phyloP scores from a whole-genome alignment of 306 rosid species.

The Neltuma alba region DNA sequence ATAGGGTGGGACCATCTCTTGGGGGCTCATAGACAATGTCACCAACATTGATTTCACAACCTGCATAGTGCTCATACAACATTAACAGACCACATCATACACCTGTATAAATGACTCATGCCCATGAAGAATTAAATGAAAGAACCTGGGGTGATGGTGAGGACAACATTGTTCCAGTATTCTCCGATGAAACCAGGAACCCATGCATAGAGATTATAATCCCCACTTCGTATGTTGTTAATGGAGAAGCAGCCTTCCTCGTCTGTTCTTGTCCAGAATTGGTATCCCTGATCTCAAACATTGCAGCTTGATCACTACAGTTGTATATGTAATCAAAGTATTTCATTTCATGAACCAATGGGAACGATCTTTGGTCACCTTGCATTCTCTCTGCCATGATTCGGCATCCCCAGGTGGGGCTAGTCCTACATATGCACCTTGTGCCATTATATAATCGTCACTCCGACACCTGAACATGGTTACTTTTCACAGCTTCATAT shows the following conservation, averaged over 20 bases:
- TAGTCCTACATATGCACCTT: constrained; percentile 74
- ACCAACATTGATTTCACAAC: constrained; percentile 60
- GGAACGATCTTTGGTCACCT: constrained; percentile 53
- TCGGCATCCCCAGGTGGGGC: constrained; percentile 86
- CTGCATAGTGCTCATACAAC: constrained; percentile 40
- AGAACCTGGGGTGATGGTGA: constrained; percentile 67
- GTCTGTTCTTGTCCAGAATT: constrained; percentile 73
- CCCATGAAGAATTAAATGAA: background rate
- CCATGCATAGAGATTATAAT: constrained; percentile 76
- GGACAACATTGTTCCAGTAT: constrained; percentile 42
- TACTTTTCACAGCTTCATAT: constrained; percentile 2
- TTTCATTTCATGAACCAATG: background rate
- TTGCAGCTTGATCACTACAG: background rate
- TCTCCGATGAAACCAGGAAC: constrained; percentile 77
- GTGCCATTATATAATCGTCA: constrained; percentile 46
- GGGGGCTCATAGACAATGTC: constrained; percentile 70
- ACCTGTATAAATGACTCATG: background rate
- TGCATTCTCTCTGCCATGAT: constrained; percentile 92
- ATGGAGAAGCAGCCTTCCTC: constrained; percentile 64
- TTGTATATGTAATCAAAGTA: background rate
- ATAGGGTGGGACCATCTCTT: constrained; percentile 82
- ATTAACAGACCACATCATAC: background rate
- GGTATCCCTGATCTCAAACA: constrained; percentile 65
- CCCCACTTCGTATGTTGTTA: constrained; percentile 51
- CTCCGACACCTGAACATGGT: constrained; percentile 52